phyloP scores from a whole-genome alignment of 2,329 filamentous ascomycete genomes.

The Penicillium rolfsii region DNA sequence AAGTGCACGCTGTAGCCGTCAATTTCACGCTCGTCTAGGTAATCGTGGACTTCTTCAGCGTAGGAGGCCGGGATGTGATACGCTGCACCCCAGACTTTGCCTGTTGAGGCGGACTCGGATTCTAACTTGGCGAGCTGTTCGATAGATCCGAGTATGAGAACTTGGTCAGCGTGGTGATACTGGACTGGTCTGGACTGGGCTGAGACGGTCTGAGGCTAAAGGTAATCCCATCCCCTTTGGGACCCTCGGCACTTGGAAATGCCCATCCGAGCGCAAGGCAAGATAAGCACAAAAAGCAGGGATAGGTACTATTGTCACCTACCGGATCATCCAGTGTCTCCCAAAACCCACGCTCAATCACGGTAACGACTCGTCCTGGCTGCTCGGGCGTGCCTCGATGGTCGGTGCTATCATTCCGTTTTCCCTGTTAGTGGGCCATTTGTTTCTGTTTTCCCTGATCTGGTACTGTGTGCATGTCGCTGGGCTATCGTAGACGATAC shows the following conservation, averaged over 20 bases:
- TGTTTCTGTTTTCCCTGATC: neutral
- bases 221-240: neutral
- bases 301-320: constrained; percentile 23
- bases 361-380: constrained; percentile 88
- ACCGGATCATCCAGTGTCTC: constrained; percentile 70
- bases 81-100: constrained; percentile 85
- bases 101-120: constrained; percentile 33
- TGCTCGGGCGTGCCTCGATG: constrained; percentile 87
- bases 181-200: neutral
- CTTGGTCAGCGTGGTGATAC: neutral
- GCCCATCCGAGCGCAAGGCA: neutral
- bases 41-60: constrained; percentile 80
- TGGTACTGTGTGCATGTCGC: neutral
- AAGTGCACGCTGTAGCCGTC: constrained; percentile 96
- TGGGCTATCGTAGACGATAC: neutral
- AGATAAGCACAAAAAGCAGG: neutral
- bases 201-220: neutral
- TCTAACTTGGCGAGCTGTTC: constrained; percentile 41
- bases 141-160: neutral
- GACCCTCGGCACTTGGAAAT: neutral
- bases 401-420: constrained; percentile 69
- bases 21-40: constrained; percentile 95
- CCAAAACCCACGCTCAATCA: constrained; percentile 86
- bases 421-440: neutral
- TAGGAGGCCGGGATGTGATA: constrained; percentile 76